Conservation (phyloP, 2,329 filamentous ascomycete genomes). For the Erysiphe pisi region DNA sequence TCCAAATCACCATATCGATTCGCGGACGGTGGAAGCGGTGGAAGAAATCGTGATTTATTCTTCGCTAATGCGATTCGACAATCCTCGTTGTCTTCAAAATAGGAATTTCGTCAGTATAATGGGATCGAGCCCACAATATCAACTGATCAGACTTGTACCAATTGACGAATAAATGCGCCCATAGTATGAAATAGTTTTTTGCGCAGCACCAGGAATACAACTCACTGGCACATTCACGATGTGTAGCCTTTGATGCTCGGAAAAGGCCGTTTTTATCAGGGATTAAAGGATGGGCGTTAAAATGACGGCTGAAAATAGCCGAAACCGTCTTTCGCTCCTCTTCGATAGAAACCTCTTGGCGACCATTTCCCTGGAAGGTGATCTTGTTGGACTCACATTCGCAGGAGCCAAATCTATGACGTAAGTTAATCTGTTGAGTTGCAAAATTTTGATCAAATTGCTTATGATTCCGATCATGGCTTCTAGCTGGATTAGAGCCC, state of each 20-base stretch:
- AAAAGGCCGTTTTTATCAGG: neutral
- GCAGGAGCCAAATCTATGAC: neutral
- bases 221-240: neutral
- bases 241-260: neutral
- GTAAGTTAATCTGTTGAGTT: neutral
- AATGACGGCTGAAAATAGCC: neutral
- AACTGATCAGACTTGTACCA: neutral
- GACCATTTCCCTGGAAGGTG: neutral
- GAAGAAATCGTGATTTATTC: too few relatives aligned
- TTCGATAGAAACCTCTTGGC: neutral
- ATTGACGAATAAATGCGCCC: neutral
- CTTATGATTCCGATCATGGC: neutral
- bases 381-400: neutral
- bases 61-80: too few relatives aligned
- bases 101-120: too few relatives aligned
- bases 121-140: too few relatives aligned
- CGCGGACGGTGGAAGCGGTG: neutral
- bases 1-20: constrained; percentile 19
- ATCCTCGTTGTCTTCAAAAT: too few relatives aligned
- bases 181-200: neutral
- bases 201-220: constrained; percentile 11
- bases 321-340: neutral
- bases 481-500: neutral
- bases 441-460: neutral
- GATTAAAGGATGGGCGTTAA: neutral